These are phyloP conservation scores for Populus hybrid DNA, from an alignment of 441 rosid species.

Conservation along the genomic window DNA sequence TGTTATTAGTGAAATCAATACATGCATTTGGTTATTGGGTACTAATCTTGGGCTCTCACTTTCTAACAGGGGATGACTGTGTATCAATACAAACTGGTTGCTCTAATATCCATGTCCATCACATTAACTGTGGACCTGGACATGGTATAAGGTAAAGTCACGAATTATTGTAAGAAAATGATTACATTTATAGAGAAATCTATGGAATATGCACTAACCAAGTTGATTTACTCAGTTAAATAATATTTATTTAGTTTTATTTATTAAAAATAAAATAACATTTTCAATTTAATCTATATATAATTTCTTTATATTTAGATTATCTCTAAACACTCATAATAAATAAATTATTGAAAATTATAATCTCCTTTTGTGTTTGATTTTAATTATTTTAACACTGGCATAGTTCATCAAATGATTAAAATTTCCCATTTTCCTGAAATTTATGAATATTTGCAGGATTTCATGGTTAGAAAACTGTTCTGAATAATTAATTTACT, in stretches of 20 bases:
- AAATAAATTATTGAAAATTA: too few species aligned
- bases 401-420: too few species aligned
- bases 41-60: not conserved
- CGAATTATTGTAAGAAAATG: not conserved
- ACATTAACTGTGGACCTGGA: conserved; percentile 80
- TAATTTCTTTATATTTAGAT: too few species aligned
- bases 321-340: too few species aligned
- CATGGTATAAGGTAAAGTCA: conserved; percentile 74
- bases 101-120: conserved; percentile 71
- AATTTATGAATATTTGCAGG: not conserved
- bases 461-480: not conserved
- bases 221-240: too few species aligned
- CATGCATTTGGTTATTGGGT: not conserved
- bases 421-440: too few species aligned
- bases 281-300: too few species aligned
- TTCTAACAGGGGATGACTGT: conserved; percentile 77
- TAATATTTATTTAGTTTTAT: too few species aligned
- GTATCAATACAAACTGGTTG: conserved; percentile 86
- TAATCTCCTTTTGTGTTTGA: too few species aligned
- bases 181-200: not conserved
- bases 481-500: too few species aligned
- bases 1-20: not conserved
- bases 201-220: not conserved
- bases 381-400: too few species aligned
- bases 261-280: too few species aligned